Evolutionary conservation across 2,329 filamentous ascomycete genomes (phyloP).

Genomic region (Stromatinia cepivora): DNA sequence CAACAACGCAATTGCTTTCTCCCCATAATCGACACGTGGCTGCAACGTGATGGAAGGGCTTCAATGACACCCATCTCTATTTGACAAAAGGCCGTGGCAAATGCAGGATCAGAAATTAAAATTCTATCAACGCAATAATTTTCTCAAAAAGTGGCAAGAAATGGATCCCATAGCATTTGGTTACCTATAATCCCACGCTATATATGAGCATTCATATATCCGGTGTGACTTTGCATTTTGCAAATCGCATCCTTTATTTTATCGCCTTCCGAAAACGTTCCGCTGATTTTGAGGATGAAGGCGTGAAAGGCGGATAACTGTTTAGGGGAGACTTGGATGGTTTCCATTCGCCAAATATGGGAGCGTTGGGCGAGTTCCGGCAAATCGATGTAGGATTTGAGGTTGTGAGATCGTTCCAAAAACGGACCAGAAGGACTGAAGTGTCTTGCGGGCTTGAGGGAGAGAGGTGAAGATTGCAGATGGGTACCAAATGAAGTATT

Average conservation of each 20-base stretch:
- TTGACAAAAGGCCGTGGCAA: neutral
- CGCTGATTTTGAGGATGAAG: conserved; percentile 49
- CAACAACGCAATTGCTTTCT: conserved; percentile 61
- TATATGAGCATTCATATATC: conserved; percentile 32
- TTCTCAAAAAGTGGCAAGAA: conserved; percentile 51
- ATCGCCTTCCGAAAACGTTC: conserved; percentile 50
- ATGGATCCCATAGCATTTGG: conserved; percentile 55
- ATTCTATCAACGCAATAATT: conserved; percentile 54
- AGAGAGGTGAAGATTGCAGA: conserved; percentile 47
- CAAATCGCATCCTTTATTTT: conserved; percentile 57
- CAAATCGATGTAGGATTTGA: conserved; percentile 43
- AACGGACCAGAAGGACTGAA: conserved; percentile 52
- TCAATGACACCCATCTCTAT: conserved; percentile 53
- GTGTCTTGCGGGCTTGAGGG: conserved; percentile 54
- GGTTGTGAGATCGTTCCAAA: conserved; percentile 35
- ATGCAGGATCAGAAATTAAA: conserved; percentile 13
- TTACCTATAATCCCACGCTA: neutral
- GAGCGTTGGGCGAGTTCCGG: conserved; percentile 45
- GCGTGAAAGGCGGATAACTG: conserved; percentile 59
- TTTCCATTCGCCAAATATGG: conserved; percentile 42
- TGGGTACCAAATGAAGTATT: neutral
- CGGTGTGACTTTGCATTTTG: conserved; percentile 57
- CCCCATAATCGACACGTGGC: conserved; percentile 59
- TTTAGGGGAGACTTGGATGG: conserved; percentile 48
- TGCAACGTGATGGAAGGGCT: conserved; percentile 62